Base-by-base conservation (phyloP, 106 monocot species). In the Gastrodia elata region DNA sequence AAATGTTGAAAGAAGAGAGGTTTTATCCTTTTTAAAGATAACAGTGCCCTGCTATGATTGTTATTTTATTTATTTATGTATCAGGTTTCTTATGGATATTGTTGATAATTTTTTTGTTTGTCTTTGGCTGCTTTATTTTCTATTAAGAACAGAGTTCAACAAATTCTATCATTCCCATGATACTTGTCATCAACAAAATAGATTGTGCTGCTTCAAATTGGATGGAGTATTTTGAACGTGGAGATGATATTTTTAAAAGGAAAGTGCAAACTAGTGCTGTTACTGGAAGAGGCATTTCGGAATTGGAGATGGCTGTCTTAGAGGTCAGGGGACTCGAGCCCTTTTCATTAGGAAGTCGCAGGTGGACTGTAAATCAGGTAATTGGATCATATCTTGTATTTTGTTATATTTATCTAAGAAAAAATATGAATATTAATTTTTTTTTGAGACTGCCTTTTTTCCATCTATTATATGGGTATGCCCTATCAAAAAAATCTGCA, bases 321-420 rank as follows among this genome's bases (percentile, higher is more conserved):
- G 88, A 94, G 42, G 81, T 89, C 64, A 77, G 87, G 34, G 91
- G 91, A 30, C 73, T 95, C n/a, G 83, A 89, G 27, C 68, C 83
- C 18, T 77, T 91, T 38, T 79, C 82, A 18, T 13, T 77, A 25
- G 89, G 80, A 0, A 91, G 94, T 18, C 85, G 80, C 0, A 90
- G 80, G 49, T 97, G 97, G 97, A 83, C 92, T 58, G 73, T 93
- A 61, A 97, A 97, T 80, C 97, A 97, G 90, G 97, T 93, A 68
- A 9, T 48, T 30, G 67, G 16, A 38, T 35, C 38, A 67, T 67
- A 18, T 36, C 30, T n/a, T 61, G 61, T 14, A 2, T 61, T 24
- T 52, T 52, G 49, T 20, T 32, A 13, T 15, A 3, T 61, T 30
- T 27, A 13, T 59, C 32, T 2, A 61, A 32, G 13, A 15, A 32